Conservation (phyloP, 176 grass and related monocot species). For the Poa pratensis region DNA sequence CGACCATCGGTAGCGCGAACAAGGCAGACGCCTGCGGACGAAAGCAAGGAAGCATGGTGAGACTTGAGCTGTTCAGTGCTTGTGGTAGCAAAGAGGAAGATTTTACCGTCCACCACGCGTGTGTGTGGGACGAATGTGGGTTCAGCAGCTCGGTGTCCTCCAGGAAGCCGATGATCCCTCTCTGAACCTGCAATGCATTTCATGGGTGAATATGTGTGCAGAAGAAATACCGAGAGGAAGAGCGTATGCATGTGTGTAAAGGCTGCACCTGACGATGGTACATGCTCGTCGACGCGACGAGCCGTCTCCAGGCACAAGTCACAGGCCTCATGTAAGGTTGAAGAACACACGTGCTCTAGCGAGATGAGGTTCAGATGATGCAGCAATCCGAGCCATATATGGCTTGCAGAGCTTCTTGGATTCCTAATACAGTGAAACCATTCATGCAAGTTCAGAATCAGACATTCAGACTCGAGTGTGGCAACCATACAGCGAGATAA, state of each 20-base stretch:
- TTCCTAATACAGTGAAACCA: background rate
- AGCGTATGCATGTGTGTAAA: background rate
- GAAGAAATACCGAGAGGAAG: background rate
- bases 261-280: slow-evolving; percentile 31
- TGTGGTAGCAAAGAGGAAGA: background rate
- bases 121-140: background rate
- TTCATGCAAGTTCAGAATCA: background rate
- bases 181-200: slow-evolving; percentile 36
- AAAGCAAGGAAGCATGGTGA: background rate
- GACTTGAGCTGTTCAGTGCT: background rate
- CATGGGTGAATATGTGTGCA: background rate
- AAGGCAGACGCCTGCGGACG: slow-evolving; percentile 25
- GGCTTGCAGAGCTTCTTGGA: slow-evolving; percentile 10
- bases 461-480: background rate
- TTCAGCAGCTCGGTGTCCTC: background rate
- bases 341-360: background rate
- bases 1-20: slow-evolving; percentile 7
- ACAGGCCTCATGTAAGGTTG: slow-evolving; percentile 17
- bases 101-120: slow-evolving; percentile 38
- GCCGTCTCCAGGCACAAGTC: background rate
- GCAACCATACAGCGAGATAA: background rate
- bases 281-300: background rate
- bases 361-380: slow-evolving; percentile 32
- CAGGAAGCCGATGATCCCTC: background rate
- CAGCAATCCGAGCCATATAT: background rate